phyloP scores from a whole-genome alignment of 1,284 basidiomycete species.

The Ceratobasidium sp. region DNA sequence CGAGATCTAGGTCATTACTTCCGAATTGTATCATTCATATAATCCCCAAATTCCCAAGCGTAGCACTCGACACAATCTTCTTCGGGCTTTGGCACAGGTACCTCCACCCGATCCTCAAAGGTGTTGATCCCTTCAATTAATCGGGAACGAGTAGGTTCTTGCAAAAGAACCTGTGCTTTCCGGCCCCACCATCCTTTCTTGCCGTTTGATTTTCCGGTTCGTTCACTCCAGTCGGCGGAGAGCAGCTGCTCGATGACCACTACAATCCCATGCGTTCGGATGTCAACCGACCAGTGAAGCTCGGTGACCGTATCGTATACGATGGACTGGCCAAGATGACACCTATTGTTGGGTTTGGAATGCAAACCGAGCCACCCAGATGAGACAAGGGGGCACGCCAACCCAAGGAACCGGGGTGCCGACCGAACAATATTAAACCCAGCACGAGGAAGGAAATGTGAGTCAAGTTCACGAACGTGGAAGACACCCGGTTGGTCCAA shows the following conservation, averaged over 20 bases:
- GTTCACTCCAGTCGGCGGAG: conserved; percentile 41
- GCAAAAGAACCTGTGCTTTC: conserved; percentile 25
- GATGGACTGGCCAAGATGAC: conserved; percentile 45
- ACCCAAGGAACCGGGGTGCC: neutral
- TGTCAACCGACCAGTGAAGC: conserved; percentile 42
- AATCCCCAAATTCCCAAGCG: conserved; percentile 55
- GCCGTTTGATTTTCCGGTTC: neutral
- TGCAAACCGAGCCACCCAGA: neutral
- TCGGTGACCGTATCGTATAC: conserved; percentile 44
- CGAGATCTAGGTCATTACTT: conserved; percentile 2
- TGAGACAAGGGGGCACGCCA: neutral
- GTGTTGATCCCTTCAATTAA: conserved; percentile 44
- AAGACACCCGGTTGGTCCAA: neutral
- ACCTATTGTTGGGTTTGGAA: conserved; percentile 12
- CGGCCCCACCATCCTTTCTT: conserved; percentile 32
- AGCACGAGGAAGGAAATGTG: no score
- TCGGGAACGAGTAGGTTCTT: conserved; percentile 31
- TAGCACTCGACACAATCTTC: conserved; percentile 56
- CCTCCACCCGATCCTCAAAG: conserved; percentile 36
- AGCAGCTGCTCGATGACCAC: conserved; percentile 43
- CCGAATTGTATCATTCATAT: conserved; percentile 42
- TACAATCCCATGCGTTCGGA: conserved; percentile 42
- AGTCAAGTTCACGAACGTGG: neutral
- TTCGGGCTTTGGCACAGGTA: conserved; percentile 48
- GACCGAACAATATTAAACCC: no score